phyloP scores from a whole-genome alignment of 805 yeast genomes.

The Torulaspora maleeae region DNA sequence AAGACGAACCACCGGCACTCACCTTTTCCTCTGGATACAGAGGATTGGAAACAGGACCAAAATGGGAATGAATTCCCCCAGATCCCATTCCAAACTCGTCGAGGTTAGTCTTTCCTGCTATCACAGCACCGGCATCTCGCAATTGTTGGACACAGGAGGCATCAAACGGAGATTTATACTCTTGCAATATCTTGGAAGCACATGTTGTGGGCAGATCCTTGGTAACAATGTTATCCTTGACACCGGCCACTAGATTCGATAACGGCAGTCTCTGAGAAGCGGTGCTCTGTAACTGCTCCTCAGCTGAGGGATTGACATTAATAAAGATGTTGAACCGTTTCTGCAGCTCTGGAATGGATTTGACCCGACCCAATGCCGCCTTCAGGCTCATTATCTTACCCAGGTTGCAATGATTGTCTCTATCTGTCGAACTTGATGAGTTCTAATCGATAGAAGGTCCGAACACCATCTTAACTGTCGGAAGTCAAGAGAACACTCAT shows the following conservation, averaged over 20 bases:
- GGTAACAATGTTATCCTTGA: slow-evolving; percentile 82
- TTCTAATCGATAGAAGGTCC: too few species aligned
- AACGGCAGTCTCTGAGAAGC: slow-evolving; percentile 22
- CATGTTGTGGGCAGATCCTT: slow-evolving; percentile 67
- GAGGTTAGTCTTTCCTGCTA: slow-evolving; percentile 81
- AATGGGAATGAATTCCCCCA: slow-evolving; percentile 50
- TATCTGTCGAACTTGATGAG: too few species aligned
- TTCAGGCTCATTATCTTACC: slow-evolving; percentile 5
- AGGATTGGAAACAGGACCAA: slow-evolving; percentile 59
- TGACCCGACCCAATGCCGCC: slow-evolving; percentile 14
- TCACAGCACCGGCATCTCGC: slow-evolving; percentile 45
- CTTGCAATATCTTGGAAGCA: slow-evolving; percentile 57
- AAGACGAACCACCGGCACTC: slow-evolving; percentile 87
- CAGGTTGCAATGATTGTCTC: too few species aligned
- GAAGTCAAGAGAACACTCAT: too few species aligned
- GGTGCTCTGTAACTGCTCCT: slow-evolving; percentile 5
- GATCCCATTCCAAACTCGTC: slow-evolving; percentile 99
- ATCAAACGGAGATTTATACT: slow-evolving; percentile 70
- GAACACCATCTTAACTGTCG: too few species aligned
- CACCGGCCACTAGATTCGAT: slow-evolving; percentile 40
- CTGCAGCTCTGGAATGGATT: slow-evolving; percentile 22
- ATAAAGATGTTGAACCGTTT: slow-evolving; percentile 42
- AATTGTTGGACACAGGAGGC: slow-evolving; percentile 66
- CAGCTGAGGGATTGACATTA: slow-evolving; percentile 31
- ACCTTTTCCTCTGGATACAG: slow-evolving; percentile 37